Base-by-base conservation (phyloP, 2,329 filamentous ascomycete species). In the Xylariomycetidae sp. region DNA sequence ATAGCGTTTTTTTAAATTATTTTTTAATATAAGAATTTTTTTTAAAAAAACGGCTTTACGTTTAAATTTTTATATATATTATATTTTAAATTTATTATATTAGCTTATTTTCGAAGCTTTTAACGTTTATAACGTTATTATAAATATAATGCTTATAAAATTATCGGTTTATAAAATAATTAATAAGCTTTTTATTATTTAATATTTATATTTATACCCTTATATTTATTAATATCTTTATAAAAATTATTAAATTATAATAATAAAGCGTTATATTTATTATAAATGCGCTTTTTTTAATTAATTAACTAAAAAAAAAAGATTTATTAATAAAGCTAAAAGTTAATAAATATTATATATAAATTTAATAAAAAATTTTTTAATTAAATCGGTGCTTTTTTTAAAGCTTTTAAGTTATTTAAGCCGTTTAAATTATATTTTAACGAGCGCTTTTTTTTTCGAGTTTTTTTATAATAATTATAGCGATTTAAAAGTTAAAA, bases 21-120 rank as follows among this genome's bases (percentile, higher is more conserved):
- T 31, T 23, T 16, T 10, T 23, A 4, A 31, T n/a, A 4, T 12
- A 15, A 23, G 14, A 23, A 23, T 31, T 31, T 4, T 23, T 18
- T 23, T 31, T 20, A 23, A 14, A 5, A 5, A 23, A 31, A 16
- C 5, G n/a, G n/a, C n/a, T n/a, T n/a, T 31, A n/a, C 14, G 17
- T 16, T 23, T n/a, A 4, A 16, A 25, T 9, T 18, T 13, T 8
- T 23, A 31, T 15, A 13, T 31, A 23, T 12, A 13, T 31, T n/a
- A n/a, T n/a, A n/a, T n/a, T n/a, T n/a, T n/a, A n/a, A n/a, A n/a
- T 23, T 5, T 23, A 23, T 31, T 23, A 31, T 23, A 23, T 17
- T 31, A n/a, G 15, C 15, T 5, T 31, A 31, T n/a, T 23, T 22
- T 22, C 16, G 15, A 31, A 6, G 16, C n/a, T 25, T 25, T 25